Conservation (phyloP, 768 basidiomycete genomes). For the Lactarius quietus region DNA sequence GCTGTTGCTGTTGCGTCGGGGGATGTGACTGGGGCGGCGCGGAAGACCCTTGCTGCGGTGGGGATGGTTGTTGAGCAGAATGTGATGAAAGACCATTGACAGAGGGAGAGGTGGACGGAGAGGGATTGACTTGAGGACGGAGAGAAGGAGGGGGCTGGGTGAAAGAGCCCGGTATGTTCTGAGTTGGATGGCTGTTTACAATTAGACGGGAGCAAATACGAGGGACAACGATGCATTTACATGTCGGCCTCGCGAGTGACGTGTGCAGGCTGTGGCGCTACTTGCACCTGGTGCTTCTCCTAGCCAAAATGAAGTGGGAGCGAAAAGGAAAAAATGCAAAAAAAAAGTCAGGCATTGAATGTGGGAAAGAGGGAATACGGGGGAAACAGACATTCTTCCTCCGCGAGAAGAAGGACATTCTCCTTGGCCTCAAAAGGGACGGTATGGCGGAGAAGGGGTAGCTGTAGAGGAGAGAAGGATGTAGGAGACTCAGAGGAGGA, state of each 20-base stretch:
- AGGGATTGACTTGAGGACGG: conserved; percentile 28
- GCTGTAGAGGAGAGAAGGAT: conserved; percentile 5
- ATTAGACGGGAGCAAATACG: conserved; percentile 10
- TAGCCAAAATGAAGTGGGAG: conserved; percentile 11
- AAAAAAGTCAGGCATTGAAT: conserved; percentile 5
- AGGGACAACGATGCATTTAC: conserved; percentile 6
- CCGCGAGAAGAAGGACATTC: conserved; percentile 94
- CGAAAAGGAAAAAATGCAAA: not conserved
- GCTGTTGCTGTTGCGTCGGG: conserved; percentile 37
- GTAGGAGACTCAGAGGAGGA: not conserved
- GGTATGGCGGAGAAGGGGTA: conserved; percentile 51
- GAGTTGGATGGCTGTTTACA: conserved; percentile 11
- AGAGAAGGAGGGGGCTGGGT: conserved; percentile 31
- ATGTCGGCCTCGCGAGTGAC: conserved; percentile 18
- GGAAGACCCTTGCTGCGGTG: conserved; percentile 34
- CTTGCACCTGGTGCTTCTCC: conserved; percentile 25
- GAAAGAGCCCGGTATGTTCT: conserved; percentile 18
- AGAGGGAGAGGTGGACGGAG: conserved; percentile 32
- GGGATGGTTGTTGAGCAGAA: conserved; percentile 31
- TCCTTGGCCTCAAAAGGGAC: conserved; percentile 63
- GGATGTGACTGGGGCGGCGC: conserved; percentile 27
- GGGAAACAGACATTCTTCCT: conserved; percentile 54
- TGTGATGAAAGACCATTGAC: conserved; percentile 36
- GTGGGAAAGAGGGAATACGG: conserved; percentile 10
- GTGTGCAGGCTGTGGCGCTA: conserved; percentile 20